Evolutionary conservation across 2,329 filamentous ascomycete species (phyloP).

Genomic region (Colletotrichum lupini): DNA sequence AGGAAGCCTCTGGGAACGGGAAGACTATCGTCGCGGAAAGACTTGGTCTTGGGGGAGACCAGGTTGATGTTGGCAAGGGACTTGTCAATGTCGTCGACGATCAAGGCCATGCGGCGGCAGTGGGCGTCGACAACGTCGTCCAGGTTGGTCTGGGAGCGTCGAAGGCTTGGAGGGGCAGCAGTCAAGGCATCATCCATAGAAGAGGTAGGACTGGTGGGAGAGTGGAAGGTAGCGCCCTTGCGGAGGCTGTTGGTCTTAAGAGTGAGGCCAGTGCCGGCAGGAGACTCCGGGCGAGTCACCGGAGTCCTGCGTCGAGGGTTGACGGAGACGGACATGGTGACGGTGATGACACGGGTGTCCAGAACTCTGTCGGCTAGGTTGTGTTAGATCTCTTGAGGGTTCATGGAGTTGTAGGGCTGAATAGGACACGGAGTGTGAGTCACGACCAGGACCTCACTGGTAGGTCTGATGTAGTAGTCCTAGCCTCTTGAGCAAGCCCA

Average conservation of each 20-base stretch:
- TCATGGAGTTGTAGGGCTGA: conserved; percentile 37
- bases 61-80: conserved; percentile 61
- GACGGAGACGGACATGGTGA: conserved; percentile 56
- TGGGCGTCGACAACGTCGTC: conserved; percentile 79
- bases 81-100: conserved; percentile 74
- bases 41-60: conserved; percentile 50
- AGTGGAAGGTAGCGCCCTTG: conserved; percentile 78
- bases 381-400: conserved; percentile 36
- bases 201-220: conserved; percentile 51
- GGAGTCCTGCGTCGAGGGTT: conserved; percentile 60
- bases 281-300: conserved; percentile 52
- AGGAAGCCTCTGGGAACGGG: conserved; percentile 71
- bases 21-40: conserved; percentile 65
- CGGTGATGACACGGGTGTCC: conserved; percentile 43
- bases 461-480: conserved; percentile 27
- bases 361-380: conserved; percentile 40
- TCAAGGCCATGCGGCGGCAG: conserved; percentile 74
- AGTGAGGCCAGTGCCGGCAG: conserved; percentile 53
- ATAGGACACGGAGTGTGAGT: conserved; percentile 44
- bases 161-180: conserved; percentile 63
- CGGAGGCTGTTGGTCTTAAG: conserved; percentile 70
- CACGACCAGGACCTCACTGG: conserved; percentile 39
- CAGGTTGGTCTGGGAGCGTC: conserved; percentile 75
- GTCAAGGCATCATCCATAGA: conserved; percentile 55
- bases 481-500: conserved; percentile 26